These are phyloP conservation scores for Taxillus chinensis DNA, from an alignment of 164 flowering plant genomes.

Conservation along the genomic window DNA sequence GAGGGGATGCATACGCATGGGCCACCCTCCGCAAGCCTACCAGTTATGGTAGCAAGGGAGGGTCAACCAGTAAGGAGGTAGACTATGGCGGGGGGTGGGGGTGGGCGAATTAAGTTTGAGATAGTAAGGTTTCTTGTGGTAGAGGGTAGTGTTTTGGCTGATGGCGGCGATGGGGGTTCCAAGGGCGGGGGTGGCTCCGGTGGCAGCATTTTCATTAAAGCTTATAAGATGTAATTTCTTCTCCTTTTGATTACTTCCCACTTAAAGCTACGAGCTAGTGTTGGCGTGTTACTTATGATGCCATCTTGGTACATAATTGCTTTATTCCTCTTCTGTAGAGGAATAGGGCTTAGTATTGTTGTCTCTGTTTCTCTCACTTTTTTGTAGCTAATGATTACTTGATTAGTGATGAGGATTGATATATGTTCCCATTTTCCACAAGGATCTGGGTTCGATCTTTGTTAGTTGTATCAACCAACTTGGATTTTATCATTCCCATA, in stretches of 20 bases:
- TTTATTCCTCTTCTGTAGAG: not conserved
- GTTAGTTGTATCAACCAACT: too few species aligned
- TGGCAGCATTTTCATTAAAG: conserved; percentile 71
- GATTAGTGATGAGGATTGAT: too few species aligned
- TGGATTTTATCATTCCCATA: too few species aligned
- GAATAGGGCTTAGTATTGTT: not conserved
- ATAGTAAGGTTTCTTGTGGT: conserved; percentile 17
- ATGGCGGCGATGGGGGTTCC: conserved; percentile 71
- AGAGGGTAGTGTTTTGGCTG: conserved; percentile 33
- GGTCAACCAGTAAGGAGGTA: conserved; percentile 4
- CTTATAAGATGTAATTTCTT: conserved; percentile 57
- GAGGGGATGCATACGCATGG: conserved; percentile 15
- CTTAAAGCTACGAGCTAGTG: not conserved
- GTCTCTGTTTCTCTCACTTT: not conserved
- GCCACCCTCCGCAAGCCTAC: not conserved
- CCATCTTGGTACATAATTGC: not conserved
- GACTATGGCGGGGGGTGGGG: conserved; percentile 5
- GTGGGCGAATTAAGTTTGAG: conserved; percentile 23
- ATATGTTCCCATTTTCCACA: too few species aligned
- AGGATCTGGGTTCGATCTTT: too few species aligned
- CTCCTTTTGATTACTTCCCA: not conserved
- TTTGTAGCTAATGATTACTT: too few species aligned
- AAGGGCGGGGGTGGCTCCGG: conserved; percentile 98
- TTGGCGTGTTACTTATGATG: not conserved
- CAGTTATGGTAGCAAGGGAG: conserved; percentile 7